Evolutionary conservation across 352 stramenopile species (phyloP), one percentile per base, ranked within the genome.

Genomic region (Pilasporangium apinafurcum): DNA sequence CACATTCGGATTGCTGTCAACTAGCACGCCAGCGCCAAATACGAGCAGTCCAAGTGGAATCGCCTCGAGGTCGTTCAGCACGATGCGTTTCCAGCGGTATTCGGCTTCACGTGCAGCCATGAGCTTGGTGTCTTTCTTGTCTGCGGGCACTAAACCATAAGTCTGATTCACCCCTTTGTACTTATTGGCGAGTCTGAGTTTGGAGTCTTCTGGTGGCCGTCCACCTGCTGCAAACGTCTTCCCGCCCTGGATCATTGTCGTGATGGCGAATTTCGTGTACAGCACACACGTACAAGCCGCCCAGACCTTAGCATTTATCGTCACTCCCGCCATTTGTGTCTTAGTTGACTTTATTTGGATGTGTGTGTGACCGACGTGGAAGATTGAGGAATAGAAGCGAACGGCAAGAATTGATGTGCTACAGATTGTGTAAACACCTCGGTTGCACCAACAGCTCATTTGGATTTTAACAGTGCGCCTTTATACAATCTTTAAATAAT

Each of bases 1-100:
- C 21, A 58, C 42, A 8, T 14, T 31, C 7, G 26, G 22, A 25
- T 42, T 41, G n/a, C 42, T 37, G 21, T 34, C 50, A 26, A 37
- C 37, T 17, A 53, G 46, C 5, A 53, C 37, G 4, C 29, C 24
- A n/a, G 12, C 44, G 28, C 25, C 38, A 14, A 50, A 42, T 16
- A 45, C 32, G 16, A 53, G 14, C 9, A 58, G 16, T 5, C 35
- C 42, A 2, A 58, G 35, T 12, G 50, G 50, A 16, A 58, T 52
- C 42, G 39, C 48, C 35, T 58, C 50, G 5, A 58, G 17, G 31
- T 58, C 43, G 30, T 58, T 58, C 20, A 35, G 50, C 7, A 53
- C 43, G 26, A 58, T 48, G 35, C 50, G 43, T 17, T 42, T 32
- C 50, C 50, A 58, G 31, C 50, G 50, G 36, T 44, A 36, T 18